Evolutionary conservation across 2,329 filamentous ascomycete species (phyloP).

Genomic region (Penicillium sp.): DNA sequence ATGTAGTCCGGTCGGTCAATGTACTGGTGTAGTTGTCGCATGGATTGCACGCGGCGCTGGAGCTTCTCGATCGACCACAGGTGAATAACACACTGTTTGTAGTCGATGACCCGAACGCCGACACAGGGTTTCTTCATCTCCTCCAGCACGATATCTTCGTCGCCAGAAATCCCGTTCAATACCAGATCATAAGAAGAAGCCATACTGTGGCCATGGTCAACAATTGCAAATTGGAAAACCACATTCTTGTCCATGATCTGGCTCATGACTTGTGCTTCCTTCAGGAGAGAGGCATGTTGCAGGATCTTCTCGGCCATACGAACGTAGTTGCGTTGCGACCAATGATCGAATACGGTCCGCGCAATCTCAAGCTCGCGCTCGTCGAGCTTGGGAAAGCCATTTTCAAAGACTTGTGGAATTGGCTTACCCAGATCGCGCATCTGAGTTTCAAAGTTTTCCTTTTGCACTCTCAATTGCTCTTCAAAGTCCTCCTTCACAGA

Average conservation of each 20-base stretch:
- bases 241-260: constrained; percentile 92
- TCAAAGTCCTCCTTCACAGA: constrained; percentile 87
- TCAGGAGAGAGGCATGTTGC: constrained; percentile 82
- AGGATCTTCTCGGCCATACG: constrained; percentile 91
- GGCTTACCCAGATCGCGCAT: constrained; percentile 70
- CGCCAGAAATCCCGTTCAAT: constrained; percentile 81
- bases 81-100: constrained; percentile 79
- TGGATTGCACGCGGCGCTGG: constrained; percentile 79
- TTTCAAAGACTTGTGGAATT: constrained; percentile 55
- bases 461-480: constrained; percentile 78
- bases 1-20: constrained; percentile 93
- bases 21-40: constrained; percentile 97
- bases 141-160: constrained; percentile 82
- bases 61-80: constrained; percentile 96
- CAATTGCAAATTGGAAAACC: constrained; percentile 90
- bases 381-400: constrained; percentile 57
- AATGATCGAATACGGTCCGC: constrained; percentile 67
- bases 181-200: constrained; percentile 97
- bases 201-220: constrained; percentile 83
- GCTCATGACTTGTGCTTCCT: constrained; percentile 97
- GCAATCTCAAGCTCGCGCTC: constrained; percentile 73
- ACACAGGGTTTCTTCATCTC: constrained; percentile 85
- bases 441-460: constrained; percentile 80
- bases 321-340: constrained; percentile 84
- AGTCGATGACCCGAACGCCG: constrained; percentile 87